Base-by-base conservation (phyloP, 2,329 filamentous ascomycete species). In the Aspergillus sp. region DNA sequence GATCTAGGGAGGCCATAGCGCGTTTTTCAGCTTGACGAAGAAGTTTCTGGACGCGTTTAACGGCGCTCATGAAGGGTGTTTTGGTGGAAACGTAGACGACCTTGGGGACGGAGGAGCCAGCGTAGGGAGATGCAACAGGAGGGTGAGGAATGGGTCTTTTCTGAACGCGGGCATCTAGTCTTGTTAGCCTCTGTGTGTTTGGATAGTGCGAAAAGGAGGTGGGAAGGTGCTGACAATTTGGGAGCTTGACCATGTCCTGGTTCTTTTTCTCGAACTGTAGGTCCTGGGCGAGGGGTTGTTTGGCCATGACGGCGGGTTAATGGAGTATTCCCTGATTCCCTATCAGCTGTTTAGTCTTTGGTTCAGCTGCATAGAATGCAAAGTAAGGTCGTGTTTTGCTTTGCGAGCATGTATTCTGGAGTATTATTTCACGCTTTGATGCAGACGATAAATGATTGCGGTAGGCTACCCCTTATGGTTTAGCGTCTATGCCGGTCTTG, bases 101-200 rank as follows among this genome's bases (percentile, higher is more conserved):
- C 63, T 82, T 82, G 7, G 72, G 74, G 4, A 68, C 59, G 1
- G 58, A 54, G 41, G 73, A 53, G 45, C 71, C 71, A 12, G 76
- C 65, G 61, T 78, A 78, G 3, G 77, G 76, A 0, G 76, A 75
- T 3, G 77, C 67, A 29, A 79, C 64, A 2, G 78, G 64, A 3
- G 79, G 68, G 60, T 74, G 79, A n/a, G 75, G 72, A 53, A 83
- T 74, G 0, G 80, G 79, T 0, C 80, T 75, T 60, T 79, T 80
- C 52, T 70, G 59, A 43, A 81, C 63, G 48, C 64, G 69, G 9
- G 72, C 69, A 52, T 75, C 74, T 36, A 10, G 42, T 58, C 29
- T 42, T 46, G 5, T 35, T 38, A 51, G 44, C 33, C 29, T 43
- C 30, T 48, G 32, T 8, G 7, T 29, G n/a, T 45, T 36, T 26